Evolutionary conservation across 305 asterid genomes (phyloP).

Genomic region (Fraxinus albicans): DNA sequence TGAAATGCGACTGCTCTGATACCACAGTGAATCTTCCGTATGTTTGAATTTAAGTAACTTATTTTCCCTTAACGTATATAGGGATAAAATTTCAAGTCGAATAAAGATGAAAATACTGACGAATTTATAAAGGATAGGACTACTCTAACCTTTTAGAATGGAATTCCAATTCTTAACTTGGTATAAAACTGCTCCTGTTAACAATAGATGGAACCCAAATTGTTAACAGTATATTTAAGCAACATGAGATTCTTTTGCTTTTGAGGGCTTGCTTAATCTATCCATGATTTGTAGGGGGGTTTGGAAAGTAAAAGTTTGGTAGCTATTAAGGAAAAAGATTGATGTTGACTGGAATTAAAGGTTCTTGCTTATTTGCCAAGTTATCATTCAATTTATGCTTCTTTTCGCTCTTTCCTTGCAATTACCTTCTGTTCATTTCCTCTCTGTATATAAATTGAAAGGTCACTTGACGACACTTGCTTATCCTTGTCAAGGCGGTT

Average conservation of each 20-base stretch:
- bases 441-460: not conserved
- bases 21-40: not conserved
- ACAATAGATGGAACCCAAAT: not conserved
- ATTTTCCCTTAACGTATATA: no score
- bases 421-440: not conserved
- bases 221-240: not conserved
- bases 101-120: not conserved
- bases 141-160: not conserved
- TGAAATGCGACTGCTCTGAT: not conserved
- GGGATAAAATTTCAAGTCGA: not conserved
- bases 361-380: constrained; percentile 19
- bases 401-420: not conserved
- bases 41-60: not conserved
- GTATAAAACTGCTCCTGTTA: not conserved
- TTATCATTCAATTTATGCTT: not conserved
- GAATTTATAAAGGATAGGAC: not conserved
- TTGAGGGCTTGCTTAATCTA: not conserved
- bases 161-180: not conserved
- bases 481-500: not conserved
- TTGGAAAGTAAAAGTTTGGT: not conserved
- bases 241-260: not conserved
- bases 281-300: not conserved
- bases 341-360: constrained; percentile 10
- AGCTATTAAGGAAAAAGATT: not conserved
- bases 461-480: not conserved